These are phyloP conservation scores for Aphanocladium album DNA, from an alignment of 2,329 filamentous ascomycete genomes.

Conservation along the genomic window DNA sequence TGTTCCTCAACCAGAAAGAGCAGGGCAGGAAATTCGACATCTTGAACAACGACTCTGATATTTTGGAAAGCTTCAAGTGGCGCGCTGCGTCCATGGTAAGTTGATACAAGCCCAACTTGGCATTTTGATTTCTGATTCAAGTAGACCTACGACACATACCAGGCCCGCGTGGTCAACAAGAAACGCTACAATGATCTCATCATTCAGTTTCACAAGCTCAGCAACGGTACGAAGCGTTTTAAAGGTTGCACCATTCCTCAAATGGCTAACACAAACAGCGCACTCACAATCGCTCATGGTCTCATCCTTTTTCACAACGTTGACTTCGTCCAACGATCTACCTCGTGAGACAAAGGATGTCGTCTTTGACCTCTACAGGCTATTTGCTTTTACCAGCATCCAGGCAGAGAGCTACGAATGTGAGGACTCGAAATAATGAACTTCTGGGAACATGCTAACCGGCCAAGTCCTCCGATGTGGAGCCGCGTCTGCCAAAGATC, in stretches of 20 bases:
- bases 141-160: conserved; percentile 2
- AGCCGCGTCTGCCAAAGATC: not conserved
- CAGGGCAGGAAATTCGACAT: conserved; percentile 71
- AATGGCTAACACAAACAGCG: not conserved
- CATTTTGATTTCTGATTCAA: not conserved
- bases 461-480: conserved; percentile 6
- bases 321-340: not conserved
- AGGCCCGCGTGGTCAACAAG: not conserved
- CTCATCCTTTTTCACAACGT: not conserved
- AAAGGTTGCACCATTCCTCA: not conserved
- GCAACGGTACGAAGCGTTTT: conserved; percentile 9
- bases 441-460: not conserved
- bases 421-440: not conserved
- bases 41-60: conserved; percentile 62
- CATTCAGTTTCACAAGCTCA: conserved; percentile 9
- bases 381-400: conserved; percentile 7
- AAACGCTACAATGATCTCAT: conserved; percentile 1
- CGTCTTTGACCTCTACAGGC: conserved; percentile 5
- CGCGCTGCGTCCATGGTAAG: conserved; percentile 57
- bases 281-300: conserved; percentile 12
- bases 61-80: conserved; percentile 72
- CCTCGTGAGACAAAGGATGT: not conserved
- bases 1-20: conserved; percentile 60
- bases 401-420: conserved; percentile 10
- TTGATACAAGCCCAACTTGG: too few relatives aligned